Evolutionary conservation across 2,329 filamentous ascomycete genomes (phyloP), one percentile per base, ranked within the genome.

Genomic region (Fusarium longipes): DNA sequence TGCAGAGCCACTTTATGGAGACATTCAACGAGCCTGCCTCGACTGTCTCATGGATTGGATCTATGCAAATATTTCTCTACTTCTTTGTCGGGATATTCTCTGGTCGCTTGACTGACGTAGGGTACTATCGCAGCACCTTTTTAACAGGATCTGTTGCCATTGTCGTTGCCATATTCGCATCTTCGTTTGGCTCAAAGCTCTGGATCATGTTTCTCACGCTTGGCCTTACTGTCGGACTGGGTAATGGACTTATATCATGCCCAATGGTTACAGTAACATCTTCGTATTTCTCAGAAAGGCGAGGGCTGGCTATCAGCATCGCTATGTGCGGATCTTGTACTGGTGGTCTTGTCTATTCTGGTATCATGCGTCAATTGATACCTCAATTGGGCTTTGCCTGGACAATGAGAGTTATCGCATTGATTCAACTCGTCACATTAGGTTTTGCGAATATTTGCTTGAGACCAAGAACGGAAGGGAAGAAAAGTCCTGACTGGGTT

Each of bases 301-400:
- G 38, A 6, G 47, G 47, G 2, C 2, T 57, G 9, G 54, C 49
- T 6, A 35, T 57, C 12, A 36, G 54, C 1, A 36, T 57, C 4
- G 29, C 47, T 1, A 43, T 43, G 39, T 57, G 38, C 9, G 38
- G 54, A 8, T 53, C 38, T 3, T 53, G 47, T 11, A 57, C 54
- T 3, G 48, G 54, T 5, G 54, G 38, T 5, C 17, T 57, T 17
- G 15, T 57, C 8, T 57, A 57, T 10, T 30, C 48, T 11, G 49
- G 18, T 5, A 27, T 45, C 2, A 44, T 54, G 39, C 39, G 55
- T 1, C 39, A 53, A 8, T 6, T 57, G 5, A 43, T 57, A 3
- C 49, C 39, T 8, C 6, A 8, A 3, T 7, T 57, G 5, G 54
- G 48, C 0, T 57, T 57, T 10, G 5, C 38, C 1, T 57, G 32